A percentile compares a stretch with the other conserved stretches of the same genome.
Evolutionary conservation across 306 rosid genomes (phyloP).

Genomic region (Mucuna pruriens): DNA sequence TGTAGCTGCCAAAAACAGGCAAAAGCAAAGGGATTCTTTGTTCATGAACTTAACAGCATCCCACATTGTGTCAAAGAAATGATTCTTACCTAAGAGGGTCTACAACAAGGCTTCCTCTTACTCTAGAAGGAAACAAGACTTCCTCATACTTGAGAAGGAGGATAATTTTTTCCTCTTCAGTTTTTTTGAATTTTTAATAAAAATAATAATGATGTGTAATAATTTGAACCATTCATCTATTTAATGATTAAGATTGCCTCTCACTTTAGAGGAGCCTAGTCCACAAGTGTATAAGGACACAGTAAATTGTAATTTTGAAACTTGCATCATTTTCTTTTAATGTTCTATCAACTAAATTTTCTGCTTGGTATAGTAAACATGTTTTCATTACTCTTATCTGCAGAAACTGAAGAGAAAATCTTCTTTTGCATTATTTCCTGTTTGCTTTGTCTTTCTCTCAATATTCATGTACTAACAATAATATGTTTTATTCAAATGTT

Average conservation of each 20-base stretch:
- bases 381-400: slow-evolving; percentile 34
- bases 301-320: background rate
- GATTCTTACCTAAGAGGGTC: slow-evolving; percentile 63
- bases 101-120: slow-evolving; percentile 53
- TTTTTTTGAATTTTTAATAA: background rate
- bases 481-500: background rate
- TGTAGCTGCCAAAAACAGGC: slow-evolving; percentile 65
- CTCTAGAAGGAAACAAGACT: no score
- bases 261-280: background rate
- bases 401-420: background rate
- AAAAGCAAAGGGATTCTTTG: slow-evolving; percentile 51
- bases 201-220: background rate
- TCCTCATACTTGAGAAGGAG: slow-evolving; percentile 39
- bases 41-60: slow-evolving; percentile 60
- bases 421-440: background rate
- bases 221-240: background rate
- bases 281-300: background rate
- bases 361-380: background rate
- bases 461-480: background rate
- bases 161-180: background rate
- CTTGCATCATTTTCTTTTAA: background rate
- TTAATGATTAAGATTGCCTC: background rate
- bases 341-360: background rate
- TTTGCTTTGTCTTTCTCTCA: slow-evolving; percentile 3
- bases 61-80: slow-evolving; percentile 65